Conservation (phyloP, 1,284 basidiomycete genomes). For the Heterobasidion annosum region DNA sequence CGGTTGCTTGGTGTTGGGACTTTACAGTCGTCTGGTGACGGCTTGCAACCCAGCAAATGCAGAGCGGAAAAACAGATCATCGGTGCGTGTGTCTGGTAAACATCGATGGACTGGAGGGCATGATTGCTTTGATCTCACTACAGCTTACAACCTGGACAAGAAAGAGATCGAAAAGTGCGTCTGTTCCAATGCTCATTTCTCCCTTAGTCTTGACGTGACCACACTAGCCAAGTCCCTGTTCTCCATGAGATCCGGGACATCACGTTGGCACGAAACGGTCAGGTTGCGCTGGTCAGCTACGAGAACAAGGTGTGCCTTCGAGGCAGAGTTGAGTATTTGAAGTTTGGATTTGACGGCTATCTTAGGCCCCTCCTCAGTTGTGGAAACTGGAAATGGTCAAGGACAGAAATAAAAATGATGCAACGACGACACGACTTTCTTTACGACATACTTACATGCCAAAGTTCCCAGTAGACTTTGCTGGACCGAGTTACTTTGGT, state of each 20-base stretch:
- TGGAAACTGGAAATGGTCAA: slow-evolving; percentile 67
- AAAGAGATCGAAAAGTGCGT: slow-evolving; percentile 59
- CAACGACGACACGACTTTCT: slow-evolving; percentile 33
- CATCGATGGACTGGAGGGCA: background rate
- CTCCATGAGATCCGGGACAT: slow-evolving; percentile 72
- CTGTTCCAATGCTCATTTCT: background rate
- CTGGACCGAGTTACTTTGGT: slow-evolving; percentile 73
- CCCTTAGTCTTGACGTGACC: slow-evolving; percentile 1
- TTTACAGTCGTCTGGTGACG: slow-evolving; percentile 47
- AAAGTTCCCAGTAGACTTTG: slow-evolving; percentile 59
- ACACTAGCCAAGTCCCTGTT: slow-evolving; percentile 62
- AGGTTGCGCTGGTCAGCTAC: slow-evolving; percentile 62
- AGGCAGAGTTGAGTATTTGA: slow-evolving; percentile 2
- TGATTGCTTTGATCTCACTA: background rate
- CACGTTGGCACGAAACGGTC: slow-evolving; percentile 50
- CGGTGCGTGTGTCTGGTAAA: slow-evolving; percentile 30
- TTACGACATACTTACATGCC: slow-evolving; percentile 66
- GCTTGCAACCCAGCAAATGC: slow-evolving; percentile 66
- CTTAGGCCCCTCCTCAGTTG: slow-evolving; percentile 67
- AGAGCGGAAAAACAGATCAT: slow-evolving; percentile 70
- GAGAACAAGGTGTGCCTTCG: slow-evolving; percentile 49
- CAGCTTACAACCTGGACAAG: slow-evolving; percentile 66
- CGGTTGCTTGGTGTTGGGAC: slow-evolving; percentile 68
- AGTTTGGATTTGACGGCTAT: background rate
- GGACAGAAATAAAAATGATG: slow-evolving; percentile 28